Base-by-base conservation (phyloP, 768 basidiomycete species). In the Trametes cingulata region DNA sequence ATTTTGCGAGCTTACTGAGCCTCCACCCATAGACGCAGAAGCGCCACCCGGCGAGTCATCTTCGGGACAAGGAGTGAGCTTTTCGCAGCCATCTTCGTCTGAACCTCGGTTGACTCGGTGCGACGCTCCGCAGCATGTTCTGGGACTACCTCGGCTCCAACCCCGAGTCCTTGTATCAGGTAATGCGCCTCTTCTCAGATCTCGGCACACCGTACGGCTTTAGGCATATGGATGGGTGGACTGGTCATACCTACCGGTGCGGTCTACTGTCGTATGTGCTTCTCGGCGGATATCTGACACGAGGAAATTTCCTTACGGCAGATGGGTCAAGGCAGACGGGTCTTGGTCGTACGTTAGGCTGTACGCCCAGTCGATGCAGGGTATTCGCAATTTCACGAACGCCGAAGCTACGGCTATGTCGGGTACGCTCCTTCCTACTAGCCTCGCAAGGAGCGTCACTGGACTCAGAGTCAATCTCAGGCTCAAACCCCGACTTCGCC, bases 291-390 rank as follows among this genome's bases (percentile, higher is more conserved):
- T 8, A 6, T n/a, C 48, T 14, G 27, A 48, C 20, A n/a, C 12
- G 17, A 15, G 13, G 15, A 35, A 19, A 19, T 20, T 6, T 27
- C 19, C 36, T n/a, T 12, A 19, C 53, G 24, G 25, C 17, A 70
- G 69, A 15, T 70, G 67, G 67, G 64, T 83, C 65, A 80, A 81
- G 65, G 72, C 61, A 1, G 78, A 82, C 61, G 82, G 81, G 22
- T 76, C 78, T 54, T 78, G 78, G 65, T 75, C 77, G 24, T 85
- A 85, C 64, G 81, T 85, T 70, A 85, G 83, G 74, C 77, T 78
- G 65, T 58, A 62, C 45, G 64, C 66, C 6, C 66, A 72, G 63
- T 66, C 63, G 15, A 67, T 67, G 67, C 70, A 71, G 60, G 71
- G 71, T 12, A 63, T 80, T 33, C 66, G 66, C 63, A 76, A 78